These are phyloP conservation scores for Xanthoconium purpureum DNA, from an alignment of 768 basidiomycete genomes.

Conservation along the genomic window DNA sequence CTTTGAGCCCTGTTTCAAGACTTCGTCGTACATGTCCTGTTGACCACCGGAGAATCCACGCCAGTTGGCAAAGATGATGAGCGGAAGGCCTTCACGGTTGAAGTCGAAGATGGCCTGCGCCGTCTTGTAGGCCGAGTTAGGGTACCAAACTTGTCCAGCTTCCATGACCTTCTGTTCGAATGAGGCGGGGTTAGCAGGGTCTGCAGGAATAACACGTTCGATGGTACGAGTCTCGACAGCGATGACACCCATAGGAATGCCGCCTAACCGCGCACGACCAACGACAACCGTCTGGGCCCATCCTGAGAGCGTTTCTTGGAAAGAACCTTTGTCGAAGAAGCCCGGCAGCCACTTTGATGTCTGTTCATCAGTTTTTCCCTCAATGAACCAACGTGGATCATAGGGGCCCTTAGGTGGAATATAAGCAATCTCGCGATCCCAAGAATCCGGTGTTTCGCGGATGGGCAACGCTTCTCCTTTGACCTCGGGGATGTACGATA, in stretches of 20 bases:
- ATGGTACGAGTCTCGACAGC: conserved; percentile 97
- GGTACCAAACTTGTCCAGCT: conserved; percentile 99
- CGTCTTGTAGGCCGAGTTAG: conserved; percentile 98
- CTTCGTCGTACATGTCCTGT: conserved; percentile 98
- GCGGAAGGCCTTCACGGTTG: conserved; percentile 92
- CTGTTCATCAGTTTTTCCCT: conserved; percentile 85
- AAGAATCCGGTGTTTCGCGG: conserved; percentile 65
- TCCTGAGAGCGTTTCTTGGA: conserved; percentile 97
- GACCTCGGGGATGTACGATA: conserved; percentile 87
- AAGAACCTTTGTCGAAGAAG: conserved; percentile 96
- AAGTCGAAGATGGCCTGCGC: conserved; percentile 99
- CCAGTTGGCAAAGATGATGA: conserved; percentile 99
- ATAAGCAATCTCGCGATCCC: conserved; percentile 93
- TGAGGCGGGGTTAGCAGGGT: conserved; percentile 94
- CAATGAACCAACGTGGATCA: conserved; percentile 97
- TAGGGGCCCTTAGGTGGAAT: conserved; percentile 91
- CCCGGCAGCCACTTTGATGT: conserved; percentile 77
- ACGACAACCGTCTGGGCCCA: conserved; percentile 99
- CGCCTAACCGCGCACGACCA: conserved; percentile 92
- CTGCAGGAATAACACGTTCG: conserved; percentile 94
- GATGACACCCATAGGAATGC: conserved; percentile 96
- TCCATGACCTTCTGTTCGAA: conserved; percentile 99
- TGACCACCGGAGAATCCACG: conserved; percentile 99
- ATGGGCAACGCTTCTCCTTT: conserved; percentile 81
- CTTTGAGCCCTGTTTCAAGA: conserved; percentile 95